Evolutionary conservation across 2,329 filamentous ascomycete genomes (phyloP).

Genomic region (Bertia moriformis): DNA sequence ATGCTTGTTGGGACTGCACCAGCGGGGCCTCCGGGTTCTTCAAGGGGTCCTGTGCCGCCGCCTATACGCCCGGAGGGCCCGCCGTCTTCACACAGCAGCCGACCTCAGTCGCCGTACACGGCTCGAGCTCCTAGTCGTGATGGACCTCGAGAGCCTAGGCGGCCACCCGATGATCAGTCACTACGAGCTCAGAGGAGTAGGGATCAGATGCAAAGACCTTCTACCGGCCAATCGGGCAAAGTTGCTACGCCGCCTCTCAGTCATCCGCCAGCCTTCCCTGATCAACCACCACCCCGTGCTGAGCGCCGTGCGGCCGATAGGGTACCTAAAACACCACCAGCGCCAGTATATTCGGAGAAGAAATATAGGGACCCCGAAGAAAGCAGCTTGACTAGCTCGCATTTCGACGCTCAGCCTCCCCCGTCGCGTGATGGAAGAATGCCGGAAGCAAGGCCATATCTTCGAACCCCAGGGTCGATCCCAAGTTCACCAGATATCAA

Average conservation of each 20-base stretch:
- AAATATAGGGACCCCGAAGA: too few species aligned
- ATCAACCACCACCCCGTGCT: too few species aligned
- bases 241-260: conserved; percentile 3
- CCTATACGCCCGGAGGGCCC: conserved; percentile 8
- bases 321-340: too few species aligned
- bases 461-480: background rate
- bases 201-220: conserved; percentile 20
- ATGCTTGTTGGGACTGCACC: conserved; percentile 26
- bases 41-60: background rate
- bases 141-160: conserved; percentile 12
- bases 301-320: too few species aligned
- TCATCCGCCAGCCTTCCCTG: too few species aligned
- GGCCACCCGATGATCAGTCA: conserved; percentile 17
- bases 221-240: conserved; percentile 15
- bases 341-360: too few species aligned
- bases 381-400: too few species aligned
- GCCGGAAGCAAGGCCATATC: too few species aligned
- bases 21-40: conserved; percentile 2
- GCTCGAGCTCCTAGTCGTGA: conserved; percentile 19
- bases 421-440: too few species aligned
- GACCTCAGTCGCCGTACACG: conserved; percentile 13
- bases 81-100: conserved; percentile 11
- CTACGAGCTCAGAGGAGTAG: conserved; percentile 19
- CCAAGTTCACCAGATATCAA: background rate
- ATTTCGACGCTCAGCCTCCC: too few species aligned